Evolutionary conservation across 768 basidiomycete species (phyloP).

Genomic region (Leccinum imitatum): DNA sequence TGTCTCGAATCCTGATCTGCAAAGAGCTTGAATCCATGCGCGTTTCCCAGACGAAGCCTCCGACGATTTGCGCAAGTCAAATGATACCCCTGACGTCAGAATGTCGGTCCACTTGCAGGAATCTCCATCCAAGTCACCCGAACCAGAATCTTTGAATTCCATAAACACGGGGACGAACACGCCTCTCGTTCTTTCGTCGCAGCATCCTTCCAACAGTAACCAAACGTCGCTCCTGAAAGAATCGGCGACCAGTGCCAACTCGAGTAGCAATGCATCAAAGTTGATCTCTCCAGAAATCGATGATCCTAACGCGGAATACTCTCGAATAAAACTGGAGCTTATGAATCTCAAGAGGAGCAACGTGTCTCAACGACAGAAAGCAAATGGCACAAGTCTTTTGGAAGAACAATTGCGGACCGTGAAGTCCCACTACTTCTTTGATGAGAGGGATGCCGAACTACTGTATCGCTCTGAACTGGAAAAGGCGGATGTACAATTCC

Average conservation of each 20-base stretch:
- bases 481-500: conserved; percentile 43
- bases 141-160: conserved; percentile 2
- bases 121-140: background rate
- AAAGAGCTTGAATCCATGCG: background rate
- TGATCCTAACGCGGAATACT: conserved; percentile 64
- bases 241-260: conserved; percentile 7
- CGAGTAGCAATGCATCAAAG: conserved; percentile 25
- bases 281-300: conserved; percentile 39
- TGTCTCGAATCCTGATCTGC: background rate
- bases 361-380: conserved; percentile 23
- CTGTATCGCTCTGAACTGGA: conserved; percentile 54
- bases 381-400: conserved; percentile 38
- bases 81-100: conserved; percentile 1
- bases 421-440: conserved; percentile 67
- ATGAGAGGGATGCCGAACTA: conserved; percentile 61
- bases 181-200: conserved; percentile 38
- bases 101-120: conserved; percentile 5
- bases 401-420: conserved; percentile 46
- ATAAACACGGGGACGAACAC: conserved; percentile 41
- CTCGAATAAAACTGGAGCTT: conserved; percentile 58
- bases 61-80: conserved; percentile 12
- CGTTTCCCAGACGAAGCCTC: conserved; percentile 13
- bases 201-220: background rate
- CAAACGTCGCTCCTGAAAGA: conserved; percentile 4
- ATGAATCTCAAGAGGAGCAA: conserved; percentile 43